phyloP scores from a whole-genome alignment of 2,329 filamentous ascomycete genomes.

The Conoideocrella luteorostrata region DNA sequence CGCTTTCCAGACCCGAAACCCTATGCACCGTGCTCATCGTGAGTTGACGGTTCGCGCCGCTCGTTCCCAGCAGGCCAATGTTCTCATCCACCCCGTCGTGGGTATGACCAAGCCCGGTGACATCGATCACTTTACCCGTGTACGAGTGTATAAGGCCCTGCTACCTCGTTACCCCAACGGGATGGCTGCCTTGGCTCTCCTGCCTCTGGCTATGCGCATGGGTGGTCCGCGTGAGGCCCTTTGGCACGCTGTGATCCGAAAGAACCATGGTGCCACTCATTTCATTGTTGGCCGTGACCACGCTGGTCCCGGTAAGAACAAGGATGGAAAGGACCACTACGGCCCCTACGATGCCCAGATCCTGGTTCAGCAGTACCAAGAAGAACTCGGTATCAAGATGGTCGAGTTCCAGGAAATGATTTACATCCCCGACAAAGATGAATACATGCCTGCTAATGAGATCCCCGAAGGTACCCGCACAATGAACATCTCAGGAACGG shows the following conservation, averaged over 20 bases:
- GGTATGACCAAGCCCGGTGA: slow-evolving; percentile 98
- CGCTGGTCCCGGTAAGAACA: slow-evolving; percentile 97
- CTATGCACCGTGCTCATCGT: slow-evolving; percentile 97
- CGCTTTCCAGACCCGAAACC: slow-evolving; percentile 98
- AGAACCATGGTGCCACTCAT: slow-evolving; percentile 98
- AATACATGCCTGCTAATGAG: slow-evolving; percentile 91
- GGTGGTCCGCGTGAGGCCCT: slow-evolving; percentile 95
- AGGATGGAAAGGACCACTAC: slow-evolving; percentile 93
- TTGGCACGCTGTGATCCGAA: slow-evolving; percentile 99
- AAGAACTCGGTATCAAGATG: slow-evolving; percentile 96
- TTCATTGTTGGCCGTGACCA: slow-evolving; percentile 99
- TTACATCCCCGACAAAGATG: slow-evolving; percentile 93
- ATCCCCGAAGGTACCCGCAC: slow-evolving; percentile 79
- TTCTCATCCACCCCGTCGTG: slow-evolving; percentile 97
- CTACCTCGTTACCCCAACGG: slow-evolving; percentile 96
- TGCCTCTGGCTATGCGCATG: slow-evolving; percentile 98
- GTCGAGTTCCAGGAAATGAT: slow-evolving; percentile 99
- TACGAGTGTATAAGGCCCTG: slow-evolving; percentile 96
- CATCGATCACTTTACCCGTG: slow-evolving; percentile 99
- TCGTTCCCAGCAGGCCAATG: slow-evolving; percentile 92
- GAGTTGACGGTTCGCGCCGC: slow-evolving; percentile 96
- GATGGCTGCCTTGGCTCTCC: slow-evolving; percentile 93
- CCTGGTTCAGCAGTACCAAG: slow-evolving; percentile 91
- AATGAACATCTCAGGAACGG: slow-evolving; percentile 78
- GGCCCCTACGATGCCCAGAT: slow-evolving; percentile 96